Percentiles rank a stretch among this genome's conserved stretches.
These are phyloP conservation scores for Fusarium citri DNA, from an alignment of 2,329 filamentous ascomycete species.

Conservation along the genomic window DNA sequence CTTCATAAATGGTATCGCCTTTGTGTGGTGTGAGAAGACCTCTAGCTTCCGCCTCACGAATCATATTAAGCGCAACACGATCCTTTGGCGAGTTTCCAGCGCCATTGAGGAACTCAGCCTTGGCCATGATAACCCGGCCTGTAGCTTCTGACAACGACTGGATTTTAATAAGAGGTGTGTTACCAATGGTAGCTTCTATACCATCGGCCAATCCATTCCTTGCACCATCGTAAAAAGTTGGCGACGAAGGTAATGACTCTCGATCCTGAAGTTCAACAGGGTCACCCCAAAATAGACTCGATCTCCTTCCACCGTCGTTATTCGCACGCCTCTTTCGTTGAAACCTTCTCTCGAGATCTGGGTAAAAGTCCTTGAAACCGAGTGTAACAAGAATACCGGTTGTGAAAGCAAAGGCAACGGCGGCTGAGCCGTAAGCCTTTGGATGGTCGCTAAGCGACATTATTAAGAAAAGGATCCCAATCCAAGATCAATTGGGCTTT, in stretches of 20 bases:
- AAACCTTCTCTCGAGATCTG: constrained; percentile 76
- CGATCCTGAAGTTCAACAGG: constrained; percentile 68
- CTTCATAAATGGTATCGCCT: constrained; percentile 97
- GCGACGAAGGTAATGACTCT: constrained; percentile 52
- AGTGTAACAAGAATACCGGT: constrained; percentile 80
- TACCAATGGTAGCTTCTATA: constrained; percentile 91
- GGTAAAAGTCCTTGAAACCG: constrained; percentile 83
- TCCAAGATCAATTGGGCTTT: constrained; percentile 14
- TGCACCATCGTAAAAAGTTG: constrained; percentile 47
- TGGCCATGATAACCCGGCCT: constrained; percentile 89
- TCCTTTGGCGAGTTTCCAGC: constrained; percentile 96
- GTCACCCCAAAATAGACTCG: constrained; percentile 59
- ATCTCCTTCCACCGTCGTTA: constrained; percentile 47
- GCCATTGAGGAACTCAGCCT: constrained; percentile 96
- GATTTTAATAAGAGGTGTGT: constrained; percentile 90
- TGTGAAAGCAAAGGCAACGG: constrained; percentile 78
- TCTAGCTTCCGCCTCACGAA: constrained; percentile 80
- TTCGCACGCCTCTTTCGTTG: constrained; percentile 56
- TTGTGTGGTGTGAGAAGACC: constrained; percentile 81
- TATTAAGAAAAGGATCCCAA: constrained; percentile 45
- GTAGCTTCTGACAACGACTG: constrained; percentile 87
- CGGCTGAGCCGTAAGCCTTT: constrained; percentile 72
- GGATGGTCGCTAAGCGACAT: constrained; percentile 73
- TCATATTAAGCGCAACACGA: constrained; percentile 91
- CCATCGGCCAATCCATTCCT: constrained; percentile 70